Conservation (phyloP, 73 alveolate genomes). For the Paramecium primaurelia region DNA sequence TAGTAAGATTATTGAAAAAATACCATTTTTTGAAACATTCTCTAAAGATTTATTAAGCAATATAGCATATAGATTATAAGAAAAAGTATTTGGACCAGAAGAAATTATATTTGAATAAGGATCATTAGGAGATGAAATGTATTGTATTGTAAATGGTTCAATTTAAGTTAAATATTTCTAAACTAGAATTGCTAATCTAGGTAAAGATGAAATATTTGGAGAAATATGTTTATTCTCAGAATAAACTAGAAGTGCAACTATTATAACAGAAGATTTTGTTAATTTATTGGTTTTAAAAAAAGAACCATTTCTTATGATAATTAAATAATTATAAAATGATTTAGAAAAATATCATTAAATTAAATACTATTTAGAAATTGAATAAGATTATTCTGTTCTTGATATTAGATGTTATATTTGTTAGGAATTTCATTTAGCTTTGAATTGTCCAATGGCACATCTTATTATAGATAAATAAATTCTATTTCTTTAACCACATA, state of each 20-base stretch:
- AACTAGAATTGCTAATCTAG: neutral
- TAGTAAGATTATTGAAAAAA: neutral
- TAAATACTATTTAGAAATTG: neutral
- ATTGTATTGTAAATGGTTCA: neutral
- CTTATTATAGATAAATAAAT: neutral
- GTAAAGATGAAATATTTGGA: neutral
- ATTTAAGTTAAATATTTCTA: neutral
- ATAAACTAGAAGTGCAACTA: neutral
- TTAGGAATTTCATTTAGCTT: neutral
- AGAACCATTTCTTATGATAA: neutral
- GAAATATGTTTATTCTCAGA: neutral
- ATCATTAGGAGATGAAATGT: neutral
- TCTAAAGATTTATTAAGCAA: neutral
- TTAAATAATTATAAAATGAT: neutral
- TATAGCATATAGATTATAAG: neutral
- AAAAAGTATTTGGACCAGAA: constrained; percentile 2
- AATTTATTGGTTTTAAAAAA: neutral
- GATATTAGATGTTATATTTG: neutral
- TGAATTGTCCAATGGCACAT: constrained; percentile 13
- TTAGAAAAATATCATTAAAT: constrained; percentile 16
- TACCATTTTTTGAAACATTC: neutral
- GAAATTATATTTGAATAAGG: neutral
- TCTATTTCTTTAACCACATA: neutral
- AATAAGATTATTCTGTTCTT: neutral
- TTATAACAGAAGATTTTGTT: neutral